Evolutionary conservation across 805 yeast genomes (phyloP), one percentile per base, ranked within the genome.

Genomic region (Ogataea salicorniae): DNA sequence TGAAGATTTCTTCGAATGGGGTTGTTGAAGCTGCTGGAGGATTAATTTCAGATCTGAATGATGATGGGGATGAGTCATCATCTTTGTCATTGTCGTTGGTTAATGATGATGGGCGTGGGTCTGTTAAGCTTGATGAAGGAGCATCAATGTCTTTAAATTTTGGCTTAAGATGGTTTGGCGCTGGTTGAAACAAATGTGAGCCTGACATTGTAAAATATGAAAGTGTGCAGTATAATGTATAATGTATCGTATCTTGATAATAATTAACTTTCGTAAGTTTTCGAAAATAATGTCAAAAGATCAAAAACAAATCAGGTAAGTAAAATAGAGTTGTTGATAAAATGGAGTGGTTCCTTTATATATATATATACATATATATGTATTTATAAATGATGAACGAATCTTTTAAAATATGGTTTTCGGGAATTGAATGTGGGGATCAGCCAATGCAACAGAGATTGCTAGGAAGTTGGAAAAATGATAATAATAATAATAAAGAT

Each of bases 21-120:
- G 57, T 49, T 7, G 43, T 22, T 4, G 48, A 45, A 9, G 61
- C 56, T 1, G 60, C 60, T 6, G 62, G 62, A 8, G 61, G 59
- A 6, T 37, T 43, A 4, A 43, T 34, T 6, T 42, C 50, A 6
- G 52, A 47, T 17, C 38, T 42, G 43, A 50, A 48, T 1, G 54
- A 45, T 8, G 33, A 34, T 18, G 42, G 47, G 13, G 39, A 31
- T 6, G 53, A 50, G 23, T 40, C 46, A 13, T 17, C 43, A 6
- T 42, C 49, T 2, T 26, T 26, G 11, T 1, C 31, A 26, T 3
- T 11, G 31, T 26, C 6, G 31, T 26, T 26, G 2, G 31, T 2
- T 9, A 9, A 26, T 15, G 36, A 15, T 15, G 36, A 7, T 15
- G 36, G 36, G 16, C 1, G 36, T 15, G 15, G 9, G 15, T 39